These are phyloP conservation scores for Lactarius akahatsu DNA, from an alignment of 768 basidiomycete genomes.

Conservation along the genomic window DNA sequence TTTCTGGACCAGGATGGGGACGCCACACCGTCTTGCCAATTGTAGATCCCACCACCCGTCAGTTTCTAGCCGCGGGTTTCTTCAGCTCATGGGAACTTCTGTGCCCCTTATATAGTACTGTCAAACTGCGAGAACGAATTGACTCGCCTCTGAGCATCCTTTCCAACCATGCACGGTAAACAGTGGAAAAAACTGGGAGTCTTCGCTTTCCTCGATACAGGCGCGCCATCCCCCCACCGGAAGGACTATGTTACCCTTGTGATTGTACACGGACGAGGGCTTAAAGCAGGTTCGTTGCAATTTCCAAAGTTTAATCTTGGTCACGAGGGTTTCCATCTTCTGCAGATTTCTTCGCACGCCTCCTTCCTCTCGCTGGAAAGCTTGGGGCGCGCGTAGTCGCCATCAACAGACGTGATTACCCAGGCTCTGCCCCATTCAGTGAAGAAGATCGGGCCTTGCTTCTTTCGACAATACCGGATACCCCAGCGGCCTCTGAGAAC, in stretches of 20 bases:
- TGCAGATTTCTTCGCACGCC: not conserved
- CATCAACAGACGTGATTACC: constrained; percentile 1
- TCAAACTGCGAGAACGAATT: not conserved
- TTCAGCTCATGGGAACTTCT: too few relatives aligned
- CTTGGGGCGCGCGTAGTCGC: not conserved
- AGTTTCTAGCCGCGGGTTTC: too few relatives aligned
- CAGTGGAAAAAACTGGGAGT: not conserved
- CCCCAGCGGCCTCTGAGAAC: not conserved
- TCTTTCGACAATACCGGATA: not conserved
- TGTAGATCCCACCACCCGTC: too few relatives aligned
- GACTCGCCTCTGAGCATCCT: not conserved
- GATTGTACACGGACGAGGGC: not conserved
- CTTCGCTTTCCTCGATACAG: constrained; percentile 1
- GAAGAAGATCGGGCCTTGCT: not conserved
- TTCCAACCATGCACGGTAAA: not conserved
- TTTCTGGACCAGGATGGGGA: too few relatives aligned
- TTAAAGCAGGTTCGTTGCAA: not conserved
- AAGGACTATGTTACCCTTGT: not conserved
- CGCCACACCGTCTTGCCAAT: too few relatives aligned
- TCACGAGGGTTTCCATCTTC: not conserved
- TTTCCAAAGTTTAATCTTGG: not conserved
- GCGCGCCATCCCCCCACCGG: not conserved
- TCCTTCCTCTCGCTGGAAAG: not conserved
- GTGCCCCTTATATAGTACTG: not conserved
- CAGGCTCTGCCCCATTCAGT: not conserved